Base-by-base conservation (phyloP, 2,329 filamentous ascomycete genomes). In the Podosphaera fusca region DNA sequence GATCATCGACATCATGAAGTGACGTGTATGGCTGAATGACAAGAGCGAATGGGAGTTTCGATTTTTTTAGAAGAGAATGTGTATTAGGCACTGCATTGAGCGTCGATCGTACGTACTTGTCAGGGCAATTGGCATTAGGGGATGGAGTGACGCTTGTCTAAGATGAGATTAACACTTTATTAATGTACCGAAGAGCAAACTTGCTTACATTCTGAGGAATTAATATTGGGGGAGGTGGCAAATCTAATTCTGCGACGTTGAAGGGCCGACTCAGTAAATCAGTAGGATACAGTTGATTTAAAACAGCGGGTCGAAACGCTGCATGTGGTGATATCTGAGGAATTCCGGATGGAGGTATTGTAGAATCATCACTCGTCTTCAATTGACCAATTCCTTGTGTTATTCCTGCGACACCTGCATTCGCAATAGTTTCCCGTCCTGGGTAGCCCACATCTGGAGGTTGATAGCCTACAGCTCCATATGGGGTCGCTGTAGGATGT, bases 21-120 rank as follows among this genome's bases (percentile, higher is more conserved):
- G 89, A 81, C 45, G 83, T 87, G 67, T 96, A 98, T 12, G 92
- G 92, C 70, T 96, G 90, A 62, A 98, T 95, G 61, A 96, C 82
- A 42, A 98, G 81, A 46, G 90, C 89, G 68, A 96, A 94, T 0
- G 92, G 92, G 58, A 98, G 77, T 70, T 89, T 92, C 57, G 89
- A 95, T 74, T 96, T 96, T 74, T 96, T 98, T 59, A 98, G 77
- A 33, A 96, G 77, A 29, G 86, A 92, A 70, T 94, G 81, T 58
- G 87, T 95, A 30, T 88, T 94, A 2, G 92, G 92, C 49, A 95
- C 83, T 33, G 87, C 87, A 69, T 96, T 96, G 61, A 98, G 73
- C 4, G 92, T 96, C 29, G 92, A 96, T 64, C 92, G 86, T 62
- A 96, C 83, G 69, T 94, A 98, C 74, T 94, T 94, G 31, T 89